These are phyloP conservation scores for Haberlea rhodopensis DNA, from an alignment of 257 asterid species.

Conservation along the genomic window DNA sequence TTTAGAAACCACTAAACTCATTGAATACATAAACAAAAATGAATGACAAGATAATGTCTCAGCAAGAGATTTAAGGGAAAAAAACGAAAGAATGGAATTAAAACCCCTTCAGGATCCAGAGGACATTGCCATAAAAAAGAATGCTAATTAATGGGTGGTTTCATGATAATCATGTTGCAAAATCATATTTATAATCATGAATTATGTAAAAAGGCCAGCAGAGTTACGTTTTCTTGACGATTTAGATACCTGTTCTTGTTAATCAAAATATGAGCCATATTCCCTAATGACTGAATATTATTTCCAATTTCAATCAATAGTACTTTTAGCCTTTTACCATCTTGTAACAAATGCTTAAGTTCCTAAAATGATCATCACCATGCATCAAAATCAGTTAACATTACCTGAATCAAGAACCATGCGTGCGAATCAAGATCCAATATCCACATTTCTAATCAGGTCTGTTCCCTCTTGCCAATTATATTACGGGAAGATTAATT, in stretches of 20 bases:
- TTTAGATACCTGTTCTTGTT: conserved; percentile 12
- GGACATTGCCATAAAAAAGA: neutral
- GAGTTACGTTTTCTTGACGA: too few relatives aligned
- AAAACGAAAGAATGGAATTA: too few relatives aligned
- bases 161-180: too few relatives aligned
- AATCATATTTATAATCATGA: too few relatives aligned
- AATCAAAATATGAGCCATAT: neutral
- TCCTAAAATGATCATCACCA: neutral
- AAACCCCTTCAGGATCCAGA: neutral
- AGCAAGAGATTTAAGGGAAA: too few relatives aligned
- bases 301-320: neutral
- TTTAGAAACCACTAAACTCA: neutral
- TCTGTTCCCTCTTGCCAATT: conserved; percentile 10
- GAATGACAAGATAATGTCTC: too few relatives aligned
- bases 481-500: conserved; percentile 8
- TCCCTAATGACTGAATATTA: neutral
- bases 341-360: conserved; percentile 20
- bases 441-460: neutral
- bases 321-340: neutral
- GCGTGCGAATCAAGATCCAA: conserved; percentile 20
- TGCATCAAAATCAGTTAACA: neutral
- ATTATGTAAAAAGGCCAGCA: too few relatives aligned
- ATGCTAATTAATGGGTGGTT: too few relatives aligned
- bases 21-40: too few relatives aligned
- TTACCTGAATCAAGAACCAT: conserved; percentile 31